phyloP scores from a whole-genome alignment of 106 monocot genomes.

The Dioscorea zingiberensis region DNA sequence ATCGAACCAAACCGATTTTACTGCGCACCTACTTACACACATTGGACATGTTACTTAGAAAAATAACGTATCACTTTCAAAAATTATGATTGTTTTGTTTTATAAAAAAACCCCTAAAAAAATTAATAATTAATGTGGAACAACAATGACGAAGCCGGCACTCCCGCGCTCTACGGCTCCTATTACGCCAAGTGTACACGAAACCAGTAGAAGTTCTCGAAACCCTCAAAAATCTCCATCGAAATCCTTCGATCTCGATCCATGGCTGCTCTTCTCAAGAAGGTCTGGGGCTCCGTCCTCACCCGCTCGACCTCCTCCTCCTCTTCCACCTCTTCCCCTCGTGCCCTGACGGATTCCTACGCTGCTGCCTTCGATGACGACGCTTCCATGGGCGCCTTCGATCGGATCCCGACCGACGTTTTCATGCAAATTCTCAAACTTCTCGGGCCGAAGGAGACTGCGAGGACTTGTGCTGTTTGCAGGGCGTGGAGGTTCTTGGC shows the following conservation, averaged over 20 bases:
- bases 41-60: too few relatives aligned
- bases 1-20: too few relatives aligned
- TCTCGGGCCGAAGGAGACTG: constrained; percentile 52
- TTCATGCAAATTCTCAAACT: constrained; percentile 57
- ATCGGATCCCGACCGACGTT: constrained; percentile 60
- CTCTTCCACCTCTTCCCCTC: background rate
- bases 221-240: too few relatives aligned
- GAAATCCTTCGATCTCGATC: background rate
- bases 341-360: background rate
- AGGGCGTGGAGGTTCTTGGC: constrained; percentile 43
- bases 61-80: too few relatives aligned
- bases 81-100: too few relatives aligned
- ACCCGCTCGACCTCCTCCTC: constrained; percentile 27
- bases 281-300: constrained; percentile 48
- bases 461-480: constrained; percentile 55
- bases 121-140: too few relatives aligned
- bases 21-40: too few relatives aligned
- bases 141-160: too few relatives aligned
- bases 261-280: constrained; percentile 51
- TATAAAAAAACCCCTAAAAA: too few relatives aligned
- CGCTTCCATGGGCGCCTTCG: constrained; percentile 44
- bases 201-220: too few relatives aligned
- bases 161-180: too few relatives aligned
- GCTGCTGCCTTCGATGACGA: background rate
- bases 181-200: too few relatives aligned